Evolutionary conservation across 1,284 basidiomycete genomes (phyloP), one percentile per base, ranked within the genome.

Genomic region (Trichosporon sp.): DNA sequence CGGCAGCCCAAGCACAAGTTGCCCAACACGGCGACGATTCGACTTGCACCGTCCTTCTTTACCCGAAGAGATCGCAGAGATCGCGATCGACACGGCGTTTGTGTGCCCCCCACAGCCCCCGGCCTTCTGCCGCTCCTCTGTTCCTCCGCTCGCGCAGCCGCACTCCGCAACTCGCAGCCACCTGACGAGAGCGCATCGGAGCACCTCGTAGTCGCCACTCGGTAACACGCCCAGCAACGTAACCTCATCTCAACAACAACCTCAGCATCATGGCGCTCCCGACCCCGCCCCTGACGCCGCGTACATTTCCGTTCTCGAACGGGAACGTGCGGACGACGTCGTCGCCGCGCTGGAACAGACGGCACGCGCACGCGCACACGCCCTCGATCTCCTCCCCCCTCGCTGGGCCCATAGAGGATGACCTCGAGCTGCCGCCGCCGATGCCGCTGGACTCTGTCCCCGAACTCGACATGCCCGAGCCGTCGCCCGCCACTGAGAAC

Each of bases 241-340:
- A 43, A 43, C 40, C 4, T 43, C 16, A n/a, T n/a, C 43, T 46
- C 16, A 5, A 11, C 16, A 46, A 46, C 43, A 46, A 32, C 14
- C 32, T 37, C 11, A 37, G 11, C 68, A 63, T 16, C 38, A 72
- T 74, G 71, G 54, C 69, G 21, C 74, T 76, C 19, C 73, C 75
- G 54, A 78, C 78, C 46, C 80, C 79, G 6, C 79, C 79, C 19
- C 75, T 79, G 4, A 80, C 80, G 3, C 80, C 80, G 16, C 75
- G 72, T 67, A 77, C 72, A 35, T 65, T 63, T 21, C 66, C 71
- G 43, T 63, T 68, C 38, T 40, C 69, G n/a, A 69, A 16, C 11
- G 43, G 37, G 26, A 46, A 65, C 21, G 38, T 65, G 64, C 37
- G 64, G 64, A 37, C 64, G n/a, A 46, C 64, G 16, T 21, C 64